Conservation (phyloP, 2,329 filamentous ascomycete genomes). For the Apiospora arundinis region DNA sequence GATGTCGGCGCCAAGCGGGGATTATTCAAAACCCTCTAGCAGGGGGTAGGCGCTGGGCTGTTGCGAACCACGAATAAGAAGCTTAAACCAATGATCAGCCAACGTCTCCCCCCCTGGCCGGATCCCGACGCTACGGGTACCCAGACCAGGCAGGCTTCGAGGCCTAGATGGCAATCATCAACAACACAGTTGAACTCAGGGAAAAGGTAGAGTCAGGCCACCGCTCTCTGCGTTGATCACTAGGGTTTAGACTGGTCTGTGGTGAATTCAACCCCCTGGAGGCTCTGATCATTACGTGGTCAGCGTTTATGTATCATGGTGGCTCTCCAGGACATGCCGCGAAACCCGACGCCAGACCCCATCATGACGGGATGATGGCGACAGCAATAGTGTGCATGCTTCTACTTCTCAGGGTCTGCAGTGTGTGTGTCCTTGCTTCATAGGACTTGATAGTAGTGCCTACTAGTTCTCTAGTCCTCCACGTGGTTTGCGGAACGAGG, state of each 20-base stretch:
- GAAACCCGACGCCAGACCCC: neutral
- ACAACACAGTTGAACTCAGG: neutral
- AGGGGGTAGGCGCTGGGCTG: neutral
- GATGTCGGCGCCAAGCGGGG: neutral
- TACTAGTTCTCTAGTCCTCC: no score
- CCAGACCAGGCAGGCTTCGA: neutral
- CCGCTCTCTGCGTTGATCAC: neutral
- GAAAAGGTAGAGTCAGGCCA: neutral
- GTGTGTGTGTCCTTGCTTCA: neutral
- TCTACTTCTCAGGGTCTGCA: neutral
- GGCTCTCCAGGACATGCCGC: neutral
- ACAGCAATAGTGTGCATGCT: neutral
- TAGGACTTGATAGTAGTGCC: neutral
- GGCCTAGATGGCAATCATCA: neutral
- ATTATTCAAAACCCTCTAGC: neutral
- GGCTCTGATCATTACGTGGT: neutral
- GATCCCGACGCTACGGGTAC: neutral
- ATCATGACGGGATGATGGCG: slow-evolving; percentile 3
- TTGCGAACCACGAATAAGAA: slow-evolving; percentile 10
- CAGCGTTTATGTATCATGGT: neutral
- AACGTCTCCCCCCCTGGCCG: neutral
- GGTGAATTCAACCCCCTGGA: neutral
- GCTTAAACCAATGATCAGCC: slow-evolving; percentile 16
- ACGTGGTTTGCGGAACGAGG: neutral
- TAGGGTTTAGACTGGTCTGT: neutral